These are phyloP conservation scores for Fusarium sp. DNA, from an alignment of 2,329 filamentous ascomycete species.

Conservation along the genomic window DNA sequence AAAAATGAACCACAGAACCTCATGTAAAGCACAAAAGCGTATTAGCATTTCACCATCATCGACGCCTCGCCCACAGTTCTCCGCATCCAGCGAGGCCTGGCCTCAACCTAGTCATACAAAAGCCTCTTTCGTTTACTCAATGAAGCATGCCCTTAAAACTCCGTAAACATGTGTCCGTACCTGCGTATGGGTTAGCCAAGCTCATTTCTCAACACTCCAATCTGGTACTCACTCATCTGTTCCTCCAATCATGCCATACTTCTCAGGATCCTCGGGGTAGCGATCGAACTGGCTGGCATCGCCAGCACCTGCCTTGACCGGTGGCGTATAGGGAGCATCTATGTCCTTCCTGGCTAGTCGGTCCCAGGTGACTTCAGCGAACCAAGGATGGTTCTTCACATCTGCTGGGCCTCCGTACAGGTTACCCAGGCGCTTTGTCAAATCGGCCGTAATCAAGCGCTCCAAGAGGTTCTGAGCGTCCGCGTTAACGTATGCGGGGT, in stretches of 20 bases:
- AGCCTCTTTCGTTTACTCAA: constrained; percentile 24
- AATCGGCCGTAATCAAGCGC: constrained; percentile 90
- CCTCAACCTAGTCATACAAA: constrained; percentile 36
- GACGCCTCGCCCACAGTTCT: constrained; percentile 13
- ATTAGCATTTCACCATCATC: constrained; percentile 10
- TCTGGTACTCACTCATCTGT: constrained; percentile 79
- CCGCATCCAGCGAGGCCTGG: constrained; percentile 18
- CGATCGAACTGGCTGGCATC: constrained; percentile 98
- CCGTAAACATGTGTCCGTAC: constrained; percentile 78
- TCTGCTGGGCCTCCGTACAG: constrained; percentile 90
- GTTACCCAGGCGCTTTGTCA: constrained; percentile 95
- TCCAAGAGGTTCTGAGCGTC: constrained; percentile 94
- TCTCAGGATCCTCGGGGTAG: constrained; percentile 96
- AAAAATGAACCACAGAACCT: constrained; percentile 8
- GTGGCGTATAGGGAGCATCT: constrained; percentile 96
- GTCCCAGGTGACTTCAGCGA: constrained; percentile 98
- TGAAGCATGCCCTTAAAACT: constrained; percentile 66
- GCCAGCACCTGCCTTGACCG: constrained; percentile 90
- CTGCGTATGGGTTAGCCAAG: constrained; percentile 55
- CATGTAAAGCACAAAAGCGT: constrained; percentile 9
- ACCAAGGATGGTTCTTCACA: constrained; percentile 96
- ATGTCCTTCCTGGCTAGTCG: constrained; percentile 94
- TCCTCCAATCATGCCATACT: constrained; percentile 78
- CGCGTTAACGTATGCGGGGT: constrained; percentile 92
- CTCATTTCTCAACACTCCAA: background rate